Conservation (phyloP, 2,329 filamentous ascomycete species). For the Fusarium denticulatum region DNA sequence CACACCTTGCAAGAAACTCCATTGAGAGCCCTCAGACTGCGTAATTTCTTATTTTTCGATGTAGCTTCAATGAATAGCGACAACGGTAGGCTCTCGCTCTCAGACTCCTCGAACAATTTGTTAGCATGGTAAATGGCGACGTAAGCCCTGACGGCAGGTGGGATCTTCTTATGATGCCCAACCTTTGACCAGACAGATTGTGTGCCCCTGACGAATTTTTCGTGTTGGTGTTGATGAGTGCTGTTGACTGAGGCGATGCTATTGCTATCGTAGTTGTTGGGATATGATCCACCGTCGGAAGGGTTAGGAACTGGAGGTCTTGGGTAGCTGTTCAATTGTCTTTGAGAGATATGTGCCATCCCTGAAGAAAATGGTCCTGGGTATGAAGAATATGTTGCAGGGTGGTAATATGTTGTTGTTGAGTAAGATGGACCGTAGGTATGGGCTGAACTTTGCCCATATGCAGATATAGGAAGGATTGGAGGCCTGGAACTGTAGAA, state of each 20-base stretch:
- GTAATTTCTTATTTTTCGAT: constrained; percentile 66
- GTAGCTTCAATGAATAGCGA: constrained; percentile 68
- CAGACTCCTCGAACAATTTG: constrained; percentile 66
- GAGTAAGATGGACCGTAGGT: constrained; percentile 21
- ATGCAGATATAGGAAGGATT: constrained; percentile 5
- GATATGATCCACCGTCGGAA: constrained; percentile 13
- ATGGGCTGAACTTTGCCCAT: constrained; percentile 14
- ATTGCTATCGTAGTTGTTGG: background rate
- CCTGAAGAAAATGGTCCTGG: constrained; percentile 5
- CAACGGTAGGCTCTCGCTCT: constrained; percentile 66
- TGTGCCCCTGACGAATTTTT: constrained; percentile 64
- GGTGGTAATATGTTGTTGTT: constrained; percentile 18
- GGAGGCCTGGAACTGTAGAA: constrained; percentile 17
- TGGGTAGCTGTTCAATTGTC: constrained; percentile 6
- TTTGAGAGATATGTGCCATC: background rate
- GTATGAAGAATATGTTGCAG: constrained; percentile 24
- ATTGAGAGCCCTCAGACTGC: constrained; percentile 63
- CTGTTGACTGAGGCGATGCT: background rate
- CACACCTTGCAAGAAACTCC: constrained; percentile 67
- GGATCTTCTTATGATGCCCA: constrained; percentile 67
- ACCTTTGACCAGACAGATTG: constrained; percentile 72
- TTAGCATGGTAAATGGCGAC: constrained; percentile 72
- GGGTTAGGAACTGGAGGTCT: background rate
- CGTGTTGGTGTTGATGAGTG: constrained; percentile 57
- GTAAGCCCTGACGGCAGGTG: constrained; percentile 69